A percentile compares a stretch with the other conserved stretches of the same genome.
Conservation (phyloP, 2,329 filamentous ascomycete species). For the Coniochaeta sp. region DNA sequence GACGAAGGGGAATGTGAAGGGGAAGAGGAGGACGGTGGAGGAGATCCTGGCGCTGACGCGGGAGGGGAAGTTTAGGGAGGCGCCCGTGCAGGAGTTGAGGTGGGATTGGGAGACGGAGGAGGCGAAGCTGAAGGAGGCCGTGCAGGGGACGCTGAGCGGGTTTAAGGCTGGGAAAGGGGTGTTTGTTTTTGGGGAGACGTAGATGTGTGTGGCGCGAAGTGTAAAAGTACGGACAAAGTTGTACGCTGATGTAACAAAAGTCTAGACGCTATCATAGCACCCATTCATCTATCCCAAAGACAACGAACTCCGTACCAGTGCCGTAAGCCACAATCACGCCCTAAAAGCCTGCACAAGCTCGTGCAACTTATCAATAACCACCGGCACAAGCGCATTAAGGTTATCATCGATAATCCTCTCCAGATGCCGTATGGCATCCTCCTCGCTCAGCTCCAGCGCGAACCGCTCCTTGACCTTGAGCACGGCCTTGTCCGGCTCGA, state of each 20-base stretch:
- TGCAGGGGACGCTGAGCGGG: conserved; percentile 76
- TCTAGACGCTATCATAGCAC: no score
- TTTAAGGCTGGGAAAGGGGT: conserved; percentile 86
- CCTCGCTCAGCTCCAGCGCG: conserved; percentile 83
- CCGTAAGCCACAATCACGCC: conserved; percentile 38
- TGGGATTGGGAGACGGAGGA: conserved; percentile 81
- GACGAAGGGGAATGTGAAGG: conserved; percentile 66
- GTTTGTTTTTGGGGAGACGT: conserved; percentile 68
- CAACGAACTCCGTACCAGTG: no score
- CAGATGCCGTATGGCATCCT: conserved; percentile 83
- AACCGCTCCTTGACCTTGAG: conserved; percentile 93
- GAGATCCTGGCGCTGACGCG: conserved; percentile 74
- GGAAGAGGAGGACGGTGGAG: conserved; percentile 74
- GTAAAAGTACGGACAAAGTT: no score
- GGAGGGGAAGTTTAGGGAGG: conserved; percentile 71
- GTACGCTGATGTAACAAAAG: no score
- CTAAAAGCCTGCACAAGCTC: conserved; percentile 88
- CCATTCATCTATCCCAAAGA: no score
- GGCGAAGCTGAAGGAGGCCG: conserved; percentile 60
- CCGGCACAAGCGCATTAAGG: conserved; percentile 80
- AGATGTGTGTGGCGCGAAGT: no score
- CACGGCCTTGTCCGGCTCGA: conserved; percentile 90
- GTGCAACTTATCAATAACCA: conserved; percentile 91
- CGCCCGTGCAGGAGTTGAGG: conserved; percentile 70
- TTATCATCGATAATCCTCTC: conserved; percentile 88